These are phyloP conservation scores for Citrullus mucosospermus DNA, from an alignment of 306 rosid species.

Conservation along the genomic window DNA sequence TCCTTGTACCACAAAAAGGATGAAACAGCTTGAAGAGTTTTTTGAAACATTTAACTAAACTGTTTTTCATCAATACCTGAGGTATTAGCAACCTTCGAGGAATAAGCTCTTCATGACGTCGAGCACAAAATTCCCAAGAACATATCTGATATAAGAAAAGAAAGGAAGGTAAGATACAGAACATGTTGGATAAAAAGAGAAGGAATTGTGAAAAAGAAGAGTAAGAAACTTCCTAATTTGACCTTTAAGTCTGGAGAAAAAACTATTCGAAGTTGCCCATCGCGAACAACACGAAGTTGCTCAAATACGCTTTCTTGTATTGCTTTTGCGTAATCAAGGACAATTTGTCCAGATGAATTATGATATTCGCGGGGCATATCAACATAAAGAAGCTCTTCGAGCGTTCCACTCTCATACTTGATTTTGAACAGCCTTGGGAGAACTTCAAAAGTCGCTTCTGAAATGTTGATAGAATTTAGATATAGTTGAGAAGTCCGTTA, in stretches of 20 bases:
- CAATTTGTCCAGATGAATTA: slow-evolving; percentile 91
- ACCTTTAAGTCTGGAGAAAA: slow-evolving; percentile 92
- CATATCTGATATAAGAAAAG: slow-evolving; percentile 45
- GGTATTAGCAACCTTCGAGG: slow-evolving; percentile 89
- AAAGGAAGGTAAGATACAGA: background rate
- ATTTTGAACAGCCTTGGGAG: slow-evolving; percentile 93
- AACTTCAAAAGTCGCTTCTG: slow-evolving; percentile 94
- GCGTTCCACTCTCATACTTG: slow-evolving; percentile 93
- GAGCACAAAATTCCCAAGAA: slow-evolving; percentile 98
- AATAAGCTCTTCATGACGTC: slow-evolving; percentile 95
- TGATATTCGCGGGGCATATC: slow-evolving; percentile 98
- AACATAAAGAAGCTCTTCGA: slow-evolving; percentile 91
- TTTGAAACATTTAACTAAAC: background rate
- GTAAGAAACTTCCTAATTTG: background rate
- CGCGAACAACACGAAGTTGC: slow-evolving; percentile 98
- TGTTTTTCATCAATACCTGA: slow-evolving; percentile 43
- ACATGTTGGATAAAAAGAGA: background rate
- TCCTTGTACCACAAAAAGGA: background rate
- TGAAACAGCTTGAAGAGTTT: background rate
- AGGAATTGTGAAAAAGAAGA: background rate
- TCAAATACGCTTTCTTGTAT: slow-evolving; percentile 96
- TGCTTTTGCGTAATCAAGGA: slow-evolving; percentile 88
- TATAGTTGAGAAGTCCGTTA: slow-evolving; percentile 6
- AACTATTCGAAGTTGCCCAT: slow-evolving; percentile 92
- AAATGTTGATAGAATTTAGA: slow-evolving; percentile 13